phyloP scores from a whole-genome alignment of 2,329 filamentous ascomycete species.

The Penicillium sp. region DNA sequence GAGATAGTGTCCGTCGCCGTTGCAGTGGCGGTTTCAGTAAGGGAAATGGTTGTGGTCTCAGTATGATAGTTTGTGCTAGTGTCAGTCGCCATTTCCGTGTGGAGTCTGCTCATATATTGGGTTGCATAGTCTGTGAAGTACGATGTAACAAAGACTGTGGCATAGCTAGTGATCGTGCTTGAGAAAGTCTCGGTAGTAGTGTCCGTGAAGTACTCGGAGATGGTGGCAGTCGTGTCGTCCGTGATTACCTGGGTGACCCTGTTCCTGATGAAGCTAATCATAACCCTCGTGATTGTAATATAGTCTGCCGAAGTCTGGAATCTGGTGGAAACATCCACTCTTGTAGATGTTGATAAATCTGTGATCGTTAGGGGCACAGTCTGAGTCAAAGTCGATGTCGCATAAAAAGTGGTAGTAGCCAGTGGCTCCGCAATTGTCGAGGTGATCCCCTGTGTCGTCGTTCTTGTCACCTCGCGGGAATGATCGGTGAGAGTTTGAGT shows the following conservation, averaged over 20 bases:
- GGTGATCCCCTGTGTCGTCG: neutral
- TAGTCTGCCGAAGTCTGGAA: neutral
- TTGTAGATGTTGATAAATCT: neutral
- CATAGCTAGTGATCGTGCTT: neutral
- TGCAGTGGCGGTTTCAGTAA: conserved; percentile 1
- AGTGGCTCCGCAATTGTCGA: neutral
- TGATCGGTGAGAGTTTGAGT: conserved; percentile 8
- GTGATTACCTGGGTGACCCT: neutral
- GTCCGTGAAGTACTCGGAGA: neutral
- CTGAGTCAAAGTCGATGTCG: neutral
- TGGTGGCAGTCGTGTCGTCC: neutral
- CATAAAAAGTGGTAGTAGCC: neutral
- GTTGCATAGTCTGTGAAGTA: neutral
- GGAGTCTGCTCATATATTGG: neutral
- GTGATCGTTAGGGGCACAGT: neutral
- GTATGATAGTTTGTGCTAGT: conserved; percentile 6
- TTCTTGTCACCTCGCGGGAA: neutral
- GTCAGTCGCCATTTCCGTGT: neutral
- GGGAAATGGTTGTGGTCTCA: conserved; percentile 5
- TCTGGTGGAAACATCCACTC: neutral
- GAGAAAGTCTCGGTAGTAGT: neutral
- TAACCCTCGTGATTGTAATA: neutral
- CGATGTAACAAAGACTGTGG: neutral
- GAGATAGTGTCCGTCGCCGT: conserved; percentile 3
- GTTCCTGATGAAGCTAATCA: neutral